These are phyloP conservation scores for Suaeda aralocaspica DNA, from an alignment of 148 eudicot species.

Conservation along the genomic window DNA sequence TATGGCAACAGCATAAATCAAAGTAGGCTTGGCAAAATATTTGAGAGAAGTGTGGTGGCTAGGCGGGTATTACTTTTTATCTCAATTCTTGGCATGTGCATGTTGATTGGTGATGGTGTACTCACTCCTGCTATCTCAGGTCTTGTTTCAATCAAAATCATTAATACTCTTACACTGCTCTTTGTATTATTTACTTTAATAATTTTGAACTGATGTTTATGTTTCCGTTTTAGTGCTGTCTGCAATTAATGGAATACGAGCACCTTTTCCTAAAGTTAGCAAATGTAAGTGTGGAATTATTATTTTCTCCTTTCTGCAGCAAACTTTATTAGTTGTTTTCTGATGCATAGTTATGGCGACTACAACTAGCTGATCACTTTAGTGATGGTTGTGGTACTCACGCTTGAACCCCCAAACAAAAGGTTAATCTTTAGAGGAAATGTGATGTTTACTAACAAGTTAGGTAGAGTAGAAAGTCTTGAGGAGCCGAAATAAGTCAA, in stretches of 20 bases:
- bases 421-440: too few species aligned
- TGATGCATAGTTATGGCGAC: neutral
- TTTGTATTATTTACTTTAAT: neutral
- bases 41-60: constrained; percentile 50
- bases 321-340: neutral
- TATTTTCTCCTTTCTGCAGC: constrained; percentile 1
- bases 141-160: constrained; percentile 16
- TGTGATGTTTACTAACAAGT: too few species aligned
- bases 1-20: constrained; percentile 24
- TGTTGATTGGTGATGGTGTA: constrained; percentile 75
- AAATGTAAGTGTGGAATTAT: constrained; percentile 42
- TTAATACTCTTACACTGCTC: neutral
- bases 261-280: constrained; percentile 57
- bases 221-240: constrained; percentile 46
- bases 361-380: neutral
- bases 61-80: constrained; percentile 59
- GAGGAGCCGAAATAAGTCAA: too few species aligned
- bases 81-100: constrained; percentile 70
- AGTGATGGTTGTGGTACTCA: too few species aligned
- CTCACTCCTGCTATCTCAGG: constrained; percentile 84
- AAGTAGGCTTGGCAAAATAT: constrained; percentile 43
- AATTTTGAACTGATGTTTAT: neutral
- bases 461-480: too few species aligned
- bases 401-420: too few species aligned
- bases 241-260: constrained; percentile 69